Evolutionary conservation across 495 filamentous ascomycete species (phyloP), one percentile per base, ranked within the genome.

Genomic region (Margaritispora aquatica): DNA sequence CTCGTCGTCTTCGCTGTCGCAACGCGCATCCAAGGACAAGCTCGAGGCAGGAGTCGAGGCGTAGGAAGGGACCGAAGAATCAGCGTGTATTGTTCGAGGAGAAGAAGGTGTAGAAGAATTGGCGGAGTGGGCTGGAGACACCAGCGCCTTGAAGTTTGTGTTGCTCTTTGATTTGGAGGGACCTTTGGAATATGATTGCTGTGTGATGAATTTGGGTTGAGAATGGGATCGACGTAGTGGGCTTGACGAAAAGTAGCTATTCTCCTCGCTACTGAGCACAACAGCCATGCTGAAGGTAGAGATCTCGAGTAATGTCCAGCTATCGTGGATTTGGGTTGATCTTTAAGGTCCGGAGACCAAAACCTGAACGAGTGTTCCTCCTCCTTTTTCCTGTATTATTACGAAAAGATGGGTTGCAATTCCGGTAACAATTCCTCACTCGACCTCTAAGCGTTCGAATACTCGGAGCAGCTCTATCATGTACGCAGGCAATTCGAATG

Each of bases 21-120:
- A 78, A 52, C 75, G 72, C 17, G 76, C 77, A 58, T 80, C 78
- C 26, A 88, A 68, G 0, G 87, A 88, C 23, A 89, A 67, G 57
- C 77, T 85, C 57, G 83, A 84, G 15, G 84, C 75, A n/a, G 84
- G 80, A 20, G 84, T 83, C 19, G 64, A 66, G 4, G 56, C 49
- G 41, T 57, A 66, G 1, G 60, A 66, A 13, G 64, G 60, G 50
- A 57, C 64, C 13, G 64, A 58, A n/a, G 60, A 63, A 49, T 66
- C 60, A 7, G 64, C 60, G 53, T 63, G 57, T 20, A 66, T 19
- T 0, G 64, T 66, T 26, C 60, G 58, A 1, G 60, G 64, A 26
- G 64, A 66, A 9, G 64, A 66, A 3, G 57, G 11, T 13, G 55
- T 20, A 5, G 64, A 63, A 3, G 64, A 66, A 23, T 31, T 31